phyloP scores from a whole-genome alignment of 352 stramenopile species.

The Thraustochytrium aureum region DNA sequence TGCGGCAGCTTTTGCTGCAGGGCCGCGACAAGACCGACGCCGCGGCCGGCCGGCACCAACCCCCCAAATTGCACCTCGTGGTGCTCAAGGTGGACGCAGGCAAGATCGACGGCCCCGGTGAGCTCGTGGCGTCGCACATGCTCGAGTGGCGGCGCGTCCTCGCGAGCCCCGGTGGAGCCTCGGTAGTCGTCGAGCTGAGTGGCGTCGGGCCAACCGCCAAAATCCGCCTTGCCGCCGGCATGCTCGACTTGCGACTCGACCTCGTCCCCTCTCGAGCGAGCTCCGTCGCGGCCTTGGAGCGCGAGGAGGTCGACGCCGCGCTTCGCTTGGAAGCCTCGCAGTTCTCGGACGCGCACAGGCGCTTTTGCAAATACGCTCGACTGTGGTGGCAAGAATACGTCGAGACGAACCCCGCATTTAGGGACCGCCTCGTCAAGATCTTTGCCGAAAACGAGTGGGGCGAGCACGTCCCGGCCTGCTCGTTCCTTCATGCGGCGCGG shows the following conservation, averaged over 20 bases:
- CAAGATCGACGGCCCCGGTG: constrained; percentile 60
- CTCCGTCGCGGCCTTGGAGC: constrained; percentile 58
- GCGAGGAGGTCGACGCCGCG: constrained; percentile 60
- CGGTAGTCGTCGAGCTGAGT: constrained; percentile 69
- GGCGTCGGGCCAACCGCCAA: constrained; percentile 68
- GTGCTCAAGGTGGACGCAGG: neutral
- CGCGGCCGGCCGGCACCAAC: neutral
- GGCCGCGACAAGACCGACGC: neutral
- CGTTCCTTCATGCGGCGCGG: constrained; percentile 70
- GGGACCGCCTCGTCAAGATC: constrained; percentile 68
- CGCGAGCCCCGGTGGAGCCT: constrained; percentile 66
- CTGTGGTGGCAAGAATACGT: constrained; percentile 76
- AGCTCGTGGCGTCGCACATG: constrained; percentile 68
- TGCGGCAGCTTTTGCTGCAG: neutral
- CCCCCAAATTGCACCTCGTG: neutral
- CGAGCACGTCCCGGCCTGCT: constrained; percentile 71
- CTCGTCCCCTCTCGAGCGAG: constrained; percentile 64
- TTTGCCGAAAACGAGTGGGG: constrained; percentile 82
- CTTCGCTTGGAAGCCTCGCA: constrained; percentile 67
- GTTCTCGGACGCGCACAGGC: constrained; percentile 64
- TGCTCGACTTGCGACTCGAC: constrained; percentile 69
- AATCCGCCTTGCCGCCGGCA: constrained; percentile 62
- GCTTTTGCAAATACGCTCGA: constrained; percentile 76
- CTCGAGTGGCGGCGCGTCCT: constrained; percentile 74
- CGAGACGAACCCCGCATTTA: constrained; percentile 19